A percentile compares a stretch with the other conserved stretches of the same genome.
These are phyloP conservation scores for Neurospora discreta DNA, from an alignment of 495 filamentous ascomycete genomes.

Conservation along the genomic window DNA sequence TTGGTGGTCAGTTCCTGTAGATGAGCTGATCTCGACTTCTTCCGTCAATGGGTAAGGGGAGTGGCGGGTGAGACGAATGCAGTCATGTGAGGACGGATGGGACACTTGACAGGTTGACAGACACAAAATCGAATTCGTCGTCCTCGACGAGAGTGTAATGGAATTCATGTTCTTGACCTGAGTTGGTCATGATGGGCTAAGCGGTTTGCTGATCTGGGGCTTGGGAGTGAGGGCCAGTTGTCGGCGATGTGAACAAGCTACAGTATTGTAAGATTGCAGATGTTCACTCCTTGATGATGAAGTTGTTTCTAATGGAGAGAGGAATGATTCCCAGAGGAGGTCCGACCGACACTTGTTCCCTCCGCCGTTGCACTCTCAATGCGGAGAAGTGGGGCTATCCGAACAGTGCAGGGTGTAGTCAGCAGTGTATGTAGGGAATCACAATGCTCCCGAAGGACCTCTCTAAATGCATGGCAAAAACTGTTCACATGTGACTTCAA, in stretches of 20 bases:
- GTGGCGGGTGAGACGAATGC: not conserved
- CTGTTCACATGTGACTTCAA: not conserved
- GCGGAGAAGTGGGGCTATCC: not conserved
- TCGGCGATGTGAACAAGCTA: not conserved
- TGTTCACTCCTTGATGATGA: not conserved
- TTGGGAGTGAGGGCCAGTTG: not conserved
- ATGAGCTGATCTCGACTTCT: not conserved
- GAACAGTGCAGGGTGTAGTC: not conserved
- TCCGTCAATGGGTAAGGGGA: not conserved
- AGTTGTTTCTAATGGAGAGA: not conserved
- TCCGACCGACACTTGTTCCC: not conserved
- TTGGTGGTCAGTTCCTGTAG: not conserved
- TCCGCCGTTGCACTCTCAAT: not conserved
- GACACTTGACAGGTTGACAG: not conserved
- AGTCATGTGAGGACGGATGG: not conserved
- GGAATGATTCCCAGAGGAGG: not conserved
- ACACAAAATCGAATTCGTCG: constrained; percentile 40
- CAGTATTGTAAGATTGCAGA: not conserved
- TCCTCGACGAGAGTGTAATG: constrained; percentile 27
- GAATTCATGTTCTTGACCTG: constrained; percentile 2
- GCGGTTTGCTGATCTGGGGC: not conserved
- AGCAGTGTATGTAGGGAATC: not conserved
- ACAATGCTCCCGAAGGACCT: not conserved
- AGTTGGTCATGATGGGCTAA: not conserved
- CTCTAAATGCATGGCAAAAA: not conserved